phyloP scores from a whole-genome alignment of 345 rosid species.

The Dipteronia dyeriana region DNA sequence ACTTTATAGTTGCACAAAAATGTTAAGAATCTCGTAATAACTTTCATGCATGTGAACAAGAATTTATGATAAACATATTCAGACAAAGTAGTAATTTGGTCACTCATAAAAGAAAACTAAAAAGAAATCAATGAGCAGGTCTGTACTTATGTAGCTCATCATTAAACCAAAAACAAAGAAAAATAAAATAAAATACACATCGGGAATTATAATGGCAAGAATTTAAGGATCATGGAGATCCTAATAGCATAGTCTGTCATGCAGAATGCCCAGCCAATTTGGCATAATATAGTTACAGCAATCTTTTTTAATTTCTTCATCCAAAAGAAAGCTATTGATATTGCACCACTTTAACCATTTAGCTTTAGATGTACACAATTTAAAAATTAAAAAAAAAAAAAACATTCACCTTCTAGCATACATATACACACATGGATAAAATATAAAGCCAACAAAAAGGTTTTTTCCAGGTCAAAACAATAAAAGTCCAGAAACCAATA shows the following conservation, averaged over 20 bases:
- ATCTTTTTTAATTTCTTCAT: too few species aligned
- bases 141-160: not conserved
- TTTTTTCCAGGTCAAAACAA: not conserved
- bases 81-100: not conserved
- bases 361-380: too few species aligned
- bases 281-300: too few species aligned
- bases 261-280: too few species aligned
- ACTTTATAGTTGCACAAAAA: not conserved
- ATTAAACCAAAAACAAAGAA: not conserved
- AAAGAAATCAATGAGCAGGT: not conserved
- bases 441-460: not conserved
- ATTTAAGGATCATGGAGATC: not conserved
- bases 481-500: not conserved
- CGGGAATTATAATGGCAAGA: not conserved
- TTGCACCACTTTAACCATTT: too few species aligned
- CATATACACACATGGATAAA: not conserved
- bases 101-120: not conserved
- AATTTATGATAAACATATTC: not conserved
- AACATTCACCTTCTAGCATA: too few species aligned
- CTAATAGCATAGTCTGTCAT: too few species aligned
- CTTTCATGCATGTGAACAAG: not conserved
- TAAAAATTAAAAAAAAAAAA: too few species aligned
- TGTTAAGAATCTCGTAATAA: not conserved
- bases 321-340: too few species aligned
- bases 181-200: not conserved